Percentiles rank a stretch among this genome's conserved stretches.
Evolutionary conservation across 192 early-diverging fungal species (phyloP).

Genomic region (Backusella macrospora): DNA sequence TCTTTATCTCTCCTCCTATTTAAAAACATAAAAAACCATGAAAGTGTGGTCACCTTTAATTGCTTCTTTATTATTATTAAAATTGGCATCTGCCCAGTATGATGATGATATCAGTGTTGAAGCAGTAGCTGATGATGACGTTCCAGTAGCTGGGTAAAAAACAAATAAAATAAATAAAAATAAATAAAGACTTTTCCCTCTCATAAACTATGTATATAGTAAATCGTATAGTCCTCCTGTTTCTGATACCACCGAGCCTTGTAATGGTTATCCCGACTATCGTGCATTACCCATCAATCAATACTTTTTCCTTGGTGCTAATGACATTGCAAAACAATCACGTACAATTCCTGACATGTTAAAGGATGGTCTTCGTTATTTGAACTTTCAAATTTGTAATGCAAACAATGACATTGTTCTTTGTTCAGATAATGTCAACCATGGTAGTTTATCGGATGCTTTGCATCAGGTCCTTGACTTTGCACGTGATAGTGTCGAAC

Average conservation of each 20-base stretch:
- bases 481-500: constrained; percentile 14
- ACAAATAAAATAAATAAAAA: neutral
- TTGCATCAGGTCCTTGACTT: constrained; percentile 21
- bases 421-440: neutral
- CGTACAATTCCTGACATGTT: constrained; percentile 14
- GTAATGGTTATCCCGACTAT: constrained; percentile 20
- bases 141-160: neutral
- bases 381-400: neutral
- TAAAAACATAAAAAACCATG: neutral
- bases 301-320: constrained; percentile 12
- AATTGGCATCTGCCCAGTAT: neutral
- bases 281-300: constrained; percentile 10
- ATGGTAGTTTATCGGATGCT: neutral
- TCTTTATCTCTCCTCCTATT: neutral
- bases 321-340: neutral
- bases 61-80: neutral
- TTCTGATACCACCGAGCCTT: constrained; percentile 1
- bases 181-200: neutral
- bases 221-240: neutral
- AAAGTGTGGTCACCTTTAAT: constrained; percentile 17
- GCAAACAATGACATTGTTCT: neutral
- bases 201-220: neutral
- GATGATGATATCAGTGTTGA: constrained; percentile 2
- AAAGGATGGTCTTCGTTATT: neutral
- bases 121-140: neutral